Conservation (phyloP, 2,329 filamentous ascomycete genomes). For the Leptoxyphium fumago region DNA sequence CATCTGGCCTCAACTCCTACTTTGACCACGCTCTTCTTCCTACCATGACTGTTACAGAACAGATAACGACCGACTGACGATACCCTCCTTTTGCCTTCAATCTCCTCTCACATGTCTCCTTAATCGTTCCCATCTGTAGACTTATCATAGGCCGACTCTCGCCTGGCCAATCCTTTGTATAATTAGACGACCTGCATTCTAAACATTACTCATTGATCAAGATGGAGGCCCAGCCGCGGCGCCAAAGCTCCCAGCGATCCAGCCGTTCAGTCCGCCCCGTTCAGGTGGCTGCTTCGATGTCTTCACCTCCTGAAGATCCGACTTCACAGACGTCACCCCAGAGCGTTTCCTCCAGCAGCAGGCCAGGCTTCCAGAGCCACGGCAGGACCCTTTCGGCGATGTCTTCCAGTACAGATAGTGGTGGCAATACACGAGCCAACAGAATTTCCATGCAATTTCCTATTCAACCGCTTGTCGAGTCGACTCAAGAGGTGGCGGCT, state of each 20-base stretch:
- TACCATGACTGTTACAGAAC: too few species aligned
- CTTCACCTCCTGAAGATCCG: neutral
- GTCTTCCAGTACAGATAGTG: conserved; percentile 8
- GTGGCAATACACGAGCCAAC: conserved; percentile 17
- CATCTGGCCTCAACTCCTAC: too few species aligned
- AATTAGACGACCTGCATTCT: neutral
- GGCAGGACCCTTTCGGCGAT: conserved; percentile 11
- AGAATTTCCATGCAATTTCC: conserved; percentile 36
- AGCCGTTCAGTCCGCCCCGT: neutral
- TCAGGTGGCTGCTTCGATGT: too few species aligned
- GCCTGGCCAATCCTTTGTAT: neutral
- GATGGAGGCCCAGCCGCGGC: neutral
- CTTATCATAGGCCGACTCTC: neutral
- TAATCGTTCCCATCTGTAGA: neutral
- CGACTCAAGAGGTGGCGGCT: neutral
- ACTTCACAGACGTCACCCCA: neutral
- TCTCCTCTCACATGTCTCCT: neutral
- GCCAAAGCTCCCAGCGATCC: neutral
- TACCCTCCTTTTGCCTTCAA: too few species aligned
- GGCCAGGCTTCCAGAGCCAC: conserved; percentile 15
- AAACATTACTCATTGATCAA: neutral
- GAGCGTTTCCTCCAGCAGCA: conserved; percentile 1
- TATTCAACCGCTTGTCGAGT: conserved; percentile 23
- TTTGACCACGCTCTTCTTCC: too few species aligned
- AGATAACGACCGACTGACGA: too few species aligned